A percentile compares a stretch with the other conserved stretches of the same genome.
phyloP scores from a whole-genome alignment of 2,329 filamentous ascomycete genomes.

The Botrytis pseudocinerea region DNA sequence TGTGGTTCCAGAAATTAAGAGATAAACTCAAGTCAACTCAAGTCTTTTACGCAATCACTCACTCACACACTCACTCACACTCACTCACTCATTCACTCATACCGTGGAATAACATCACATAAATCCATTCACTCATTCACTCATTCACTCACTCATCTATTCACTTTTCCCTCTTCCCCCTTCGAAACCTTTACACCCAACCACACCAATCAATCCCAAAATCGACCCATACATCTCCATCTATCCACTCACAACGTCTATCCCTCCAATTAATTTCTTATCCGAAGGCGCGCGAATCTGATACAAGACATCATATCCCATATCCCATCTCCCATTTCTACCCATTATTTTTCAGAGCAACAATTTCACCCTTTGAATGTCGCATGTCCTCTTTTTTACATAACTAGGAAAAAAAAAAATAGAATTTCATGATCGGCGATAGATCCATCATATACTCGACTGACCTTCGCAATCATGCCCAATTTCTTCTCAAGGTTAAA shows the following conservation, averaged over 20 bases:
- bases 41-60: not conserved
- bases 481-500: slow-evolving; percentile 50
- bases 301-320: slow-evolving; percentile 6
- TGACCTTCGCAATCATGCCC: slow-evolving; percentile 32
- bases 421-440: slow-evolving; percentile 12
- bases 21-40: not conserved
- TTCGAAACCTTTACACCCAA: not conserved
- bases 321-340: too few relatives aligned
- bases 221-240: not conserved
- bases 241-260: not conserved
- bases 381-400: slow-evolving; percentile 9
- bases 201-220: not conserved
- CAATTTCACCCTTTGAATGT: slow-evolving; percentile 11
- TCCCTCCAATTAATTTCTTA: slow-evolving; percentile 24
- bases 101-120: too few relatives aligned
- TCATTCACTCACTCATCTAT: not conserved
- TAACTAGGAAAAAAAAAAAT: not conserved
- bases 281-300: slow-evolving; percentile 13
- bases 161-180: not conserved
- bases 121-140: not conserved
- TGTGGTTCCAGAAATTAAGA: not conserved
- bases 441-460: not conserved
- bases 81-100: slow-evolving; percentile 6
- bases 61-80: not conserved
- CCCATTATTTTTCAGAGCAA: not conserved